phyloP scores from a whole-genome alignment of 257 asterid species.

The Rubia yunnanensis region DNA sequence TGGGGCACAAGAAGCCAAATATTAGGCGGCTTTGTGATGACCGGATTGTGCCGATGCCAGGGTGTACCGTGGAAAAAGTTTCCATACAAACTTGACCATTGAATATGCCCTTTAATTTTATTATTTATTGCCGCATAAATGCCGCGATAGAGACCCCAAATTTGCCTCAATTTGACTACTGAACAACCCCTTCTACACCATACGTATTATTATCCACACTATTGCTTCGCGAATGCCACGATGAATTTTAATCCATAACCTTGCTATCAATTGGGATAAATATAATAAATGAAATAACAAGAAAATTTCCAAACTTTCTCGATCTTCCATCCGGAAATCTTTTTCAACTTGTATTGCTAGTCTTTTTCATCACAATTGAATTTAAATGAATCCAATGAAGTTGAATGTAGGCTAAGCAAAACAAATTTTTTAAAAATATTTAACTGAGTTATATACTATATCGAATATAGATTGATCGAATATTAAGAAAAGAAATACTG shows the following conservation, averaged over 20 bases:
- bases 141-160: background rate
- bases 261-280: background rate
- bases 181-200: background rate
- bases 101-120: background rate
- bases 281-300: background rate
- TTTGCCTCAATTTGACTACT: slow-evolving; percentile 10
- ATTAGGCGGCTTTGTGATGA: slow-evolving; percentile 2
- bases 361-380: too few species aligned
- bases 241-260: background rate
- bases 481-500: too few species aligned
- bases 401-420: too few species aligned
- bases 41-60: background rate
- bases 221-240: background rate
- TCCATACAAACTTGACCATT: background rate
- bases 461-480: too few species aligned
- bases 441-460: too few species aligned
- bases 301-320: background rate
- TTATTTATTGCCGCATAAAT: background rate
- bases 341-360: too few species aligned
- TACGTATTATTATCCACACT: background rate
- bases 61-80: background rate
- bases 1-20: background rate
- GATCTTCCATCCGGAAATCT: background rate
- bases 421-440: too few species aligned
- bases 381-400: too few species aligned